phyloP scores from a whole-genome alignment of 768 basidiomycete genomes.

The Mycena crocata region DNA sequence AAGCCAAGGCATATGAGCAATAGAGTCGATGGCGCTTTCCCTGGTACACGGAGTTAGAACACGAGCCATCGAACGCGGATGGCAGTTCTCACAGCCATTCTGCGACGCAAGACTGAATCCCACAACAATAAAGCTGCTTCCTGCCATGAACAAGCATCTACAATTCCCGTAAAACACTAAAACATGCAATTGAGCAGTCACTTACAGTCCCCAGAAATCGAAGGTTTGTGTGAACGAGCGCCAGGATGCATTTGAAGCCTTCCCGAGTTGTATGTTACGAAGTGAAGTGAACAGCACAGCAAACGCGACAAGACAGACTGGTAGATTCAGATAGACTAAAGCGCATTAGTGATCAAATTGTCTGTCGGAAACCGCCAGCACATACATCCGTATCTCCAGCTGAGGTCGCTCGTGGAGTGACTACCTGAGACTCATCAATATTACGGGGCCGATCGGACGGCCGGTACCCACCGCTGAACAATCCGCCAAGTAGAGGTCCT shows the following conservation, averaged over 20 bases:
- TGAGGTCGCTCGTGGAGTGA: conserved; percentile 51
- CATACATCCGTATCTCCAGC: conserved; percentile 92
- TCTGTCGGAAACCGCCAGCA: conserved; percentile 32
- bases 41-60: conserved; percentile 51
- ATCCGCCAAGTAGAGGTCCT: conserved; percentile 84
- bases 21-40: conserved; percentile 72
- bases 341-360: conserved; percentile 27
- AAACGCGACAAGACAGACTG: conserved; percentile 73
- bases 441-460: conserved; percentile 29
- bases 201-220: conserved; percentile 85
- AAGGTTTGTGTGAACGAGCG: conserved; percentile 64
- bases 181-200: conserved; percentile 32
- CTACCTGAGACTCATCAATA: conserved; percentile 43
- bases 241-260: conserved; percentile 66
- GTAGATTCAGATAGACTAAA: conserved; percentile 86
- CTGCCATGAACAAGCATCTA: conserved; percentile 80
- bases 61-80: conserved; percentile 2
- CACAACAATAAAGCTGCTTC: conserved; percentile 78
- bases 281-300: conserved; percentile 71
- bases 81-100: conserved; percentile 69
- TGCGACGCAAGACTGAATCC: conserved; percentile 83
- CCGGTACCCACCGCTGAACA: conserved; percentile 75
- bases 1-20: conserved; percentile 68
- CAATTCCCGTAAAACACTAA: conserved; percentile 33
- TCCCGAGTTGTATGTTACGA: conserved; percentile 62